These are phyloP conservation scores for Dictyostelium capitatum DNA, from an alignment of 78 protist species.

Conservation along the genomic window DNA sequence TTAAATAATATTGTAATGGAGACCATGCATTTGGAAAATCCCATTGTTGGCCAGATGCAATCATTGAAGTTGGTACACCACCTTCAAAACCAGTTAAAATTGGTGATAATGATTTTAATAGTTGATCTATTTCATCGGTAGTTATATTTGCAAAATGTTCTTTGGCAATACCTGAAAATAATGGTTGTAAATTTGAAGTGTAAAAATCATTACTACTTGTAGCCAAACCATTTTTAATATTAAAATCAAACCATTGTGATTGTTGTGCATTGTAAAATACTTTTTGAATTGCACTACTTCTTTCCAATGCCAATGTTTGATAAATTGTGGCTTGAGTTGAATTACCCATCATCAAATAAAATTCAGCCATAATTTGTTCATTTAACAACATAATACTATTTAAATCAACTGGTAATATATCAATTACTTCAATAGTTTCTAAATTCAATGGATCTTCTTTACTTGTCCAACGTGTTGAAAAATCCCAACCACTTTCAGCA, in stretches of 20 bases:
- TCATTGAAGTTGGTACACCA: slow-evolving; percentile 74
- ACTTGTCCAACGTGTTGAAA: slow-evolving; percentile 73
- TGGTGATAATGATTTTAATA: not conserved
- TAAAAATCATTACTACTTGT: not conserved
- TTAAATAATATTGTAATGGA: slow-evolving; percentile 81
- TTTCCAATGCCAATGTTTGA: not conserved
- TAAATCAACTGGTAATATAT: slow-evolving; percentile 85
- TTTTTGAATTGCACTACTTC: slow-evolving; percentile 39
- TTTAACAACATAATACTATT: slow-evolving; percentile 52
- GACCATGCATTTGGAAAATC: slow-evolving; percentile 86
- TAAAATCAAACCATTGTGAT: slow-evolving; percentile 52
- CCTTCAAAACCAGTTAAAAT: slow-evolving; percentile 32
- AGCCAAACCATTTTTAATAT: not conserved
- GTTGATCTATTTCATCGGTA: not conserved
- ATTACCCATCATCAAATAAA: slow-evolving; percentile 9
- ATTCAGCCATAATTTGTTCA: slow-evolving; percentile 33
- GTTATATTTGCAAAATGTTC: not conserved
- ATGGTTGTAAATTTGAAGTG: slow-evolving; percentile 45
- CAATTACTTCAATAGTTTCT: slow-evolving; percentile 8
- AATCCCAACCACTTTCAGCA: slow-evolving; percentile 92
- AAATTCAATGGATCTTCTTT: not conserved
- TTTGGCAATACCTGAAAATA: slow-evolving; percentile 45
- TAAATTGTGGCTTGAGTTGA: not conserved
- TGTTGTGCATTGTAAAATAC: slow-evolving; percentile 15
- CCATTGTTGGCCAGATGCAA: slow-evolving; percentile 78